Base-by-base conservation (phyloP, 2,329 filamentous ascomycete species). In the Chaetomium globosum region DNA sequence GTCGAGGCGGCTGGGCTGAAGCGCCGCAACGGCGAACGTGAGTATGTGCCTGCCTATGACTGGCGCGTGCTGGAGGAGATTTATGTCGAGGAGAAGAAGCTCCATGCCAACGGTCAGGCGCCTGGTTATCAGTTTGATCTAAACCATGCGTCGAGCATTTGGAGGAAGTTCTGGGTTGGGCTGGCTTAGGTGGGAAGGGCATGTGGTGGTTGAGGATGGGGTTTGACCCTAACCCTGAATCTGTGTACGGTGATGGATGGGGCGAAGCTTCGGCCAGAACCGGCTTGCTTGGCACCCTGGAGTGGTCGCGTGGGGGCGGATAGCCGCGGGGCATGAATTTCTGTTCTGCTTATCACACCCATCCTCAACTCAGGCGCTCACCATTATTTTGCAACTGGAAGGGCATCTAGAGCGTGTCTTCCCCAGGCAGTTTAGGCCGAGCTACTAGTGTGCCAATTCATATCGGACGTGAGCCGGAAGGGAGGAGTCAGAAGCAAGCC, bases 41-140 rank as follows among this genome's bases (percentile, higher is more conserved):
- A 74, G 53, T 74, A 71, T 59, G 71, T 78, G 0, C 69, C 74
- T 23, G 73, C 76, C 0, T 79, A 73, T 56, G 78, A 80, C 71
- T 80, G 78, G 78, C 69, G 75, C 5, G 68, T 79, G 0, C 53
- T 80, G 21, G 77, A 79, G 70, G 65, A 53, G 0, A 46, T 75
- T 33, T 69, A 65, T 9, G 63, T 69, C 26, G 71, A 70, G 53
- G 73, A 75, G 66, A 52, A 58, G 33, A 69, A 67, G 67, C 31
- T 21, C 6, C 1, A 9, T 1, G 33, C 3, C 23, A 59, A 31
- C 4, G 21, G 21, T 23, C 9, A 39, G 51, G 31, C 16, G 61
- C 7, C 10, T 2, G 64, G 59, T 3, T 23, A 13, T 13, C 61
- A 33, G 60, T 65, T 70, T n/a, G 61, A 60, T 30, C 60, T 68